phyloP scores from a whole-genome alignment of 345 rosid genomes.

The Trapa incisa region DNA sequence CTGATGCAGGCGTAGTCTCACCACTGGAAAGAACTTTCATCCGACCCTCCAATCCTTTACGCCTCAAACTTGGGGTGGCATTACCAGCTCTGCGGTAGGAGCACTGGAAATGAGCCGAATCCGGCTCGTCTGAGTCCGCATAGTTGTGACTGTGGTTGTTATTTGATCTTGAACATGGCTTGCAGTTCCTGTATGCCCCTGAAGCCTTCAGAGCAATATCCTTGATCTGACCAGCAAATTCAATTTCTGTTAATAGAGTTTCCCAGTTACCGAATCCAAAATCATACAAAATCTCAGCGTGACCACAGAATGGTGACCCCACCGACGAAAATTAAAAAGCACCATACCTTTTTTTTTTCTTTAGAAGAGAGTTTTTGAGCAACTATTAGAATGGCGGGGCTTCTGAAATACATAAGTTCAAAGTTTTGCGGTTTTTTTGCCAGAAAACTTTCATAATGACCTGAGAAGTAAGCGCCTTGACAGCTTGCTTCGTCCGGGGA shows the following conservation, averaged over 20 bases:
- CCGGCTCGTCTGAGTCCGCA: conserved; percentile 54
- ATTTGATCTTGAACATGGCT: conserved; percentile 72
- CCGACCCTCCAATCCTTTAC: conserved; percentile 76
- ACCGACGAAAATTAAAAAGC: background rate
- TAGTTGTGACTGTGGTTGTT: conserved; percentile 31
- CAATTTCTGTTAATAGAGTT: background rate
- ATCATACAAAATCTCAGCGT: background rate
- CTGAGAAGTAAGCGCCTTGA: conserved; percentile 70
- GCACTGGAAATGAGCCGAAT: conserved; percentile 53
- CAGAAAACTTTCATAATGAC: conserved; percentile 15
- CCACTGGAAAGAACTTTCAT: conserved; percentile 76
- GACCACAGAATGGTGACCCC: background rate
- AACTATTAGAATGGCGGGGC: background rate
- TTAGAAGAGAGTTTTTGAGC: background rate
- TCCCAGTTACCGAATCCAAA: background rate
- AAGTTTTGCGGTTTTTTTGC: background rate
- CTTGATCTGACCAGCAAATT: conserved; percentile 43
- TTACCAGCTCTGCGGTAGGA: conserved; percentile 63
- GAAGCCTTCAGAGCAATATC: conserved; percentile 93
- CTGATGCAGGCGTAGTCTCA: conserved; percentile 79
- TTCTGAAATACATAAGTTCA: background rate
- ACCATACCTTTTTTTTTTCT: background rate
- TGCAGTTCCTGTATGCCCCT: conserved; percentile 81
- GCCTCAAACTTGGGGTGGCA: conserved; percentile 49
- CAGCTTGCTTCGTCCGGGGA: conserved; percentile 63